Evolutionary conservation across 2,329 filamentous ascomycete species (phyloP).

Genomic region (Fusarium graminum): DNA sequence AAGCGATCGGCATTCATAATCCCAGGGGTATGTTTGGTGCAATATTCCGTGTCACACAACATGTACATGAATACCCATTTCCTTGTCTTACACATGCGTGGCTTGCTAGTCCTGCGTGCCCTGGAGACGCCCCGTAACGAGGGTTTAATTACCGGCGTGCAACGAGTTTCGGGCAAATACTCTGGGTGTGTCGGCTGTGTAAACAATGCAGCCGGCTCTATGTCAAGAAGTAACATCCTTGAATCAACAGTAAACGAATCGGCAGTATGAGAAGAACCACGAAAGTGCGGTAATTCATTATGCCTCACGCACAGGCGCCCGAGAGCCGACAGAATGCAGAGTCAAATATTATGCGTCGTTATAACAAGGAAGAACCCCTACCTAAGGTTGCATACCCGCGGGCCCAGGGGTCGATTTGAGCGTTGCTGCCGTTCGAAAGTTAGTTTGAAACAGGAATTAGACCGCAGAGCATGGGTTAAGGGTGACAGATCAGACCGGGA

Average conservation of each 20-base stretch:
- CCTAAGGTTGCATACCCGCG: slow-evolving; percentile 15
- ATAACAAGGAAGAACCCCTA: slow-evolving; percentile 23
- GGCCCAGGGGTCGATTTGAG: slow-evolving; percentile 18
- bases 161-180: slow-evolving; percentile 16
- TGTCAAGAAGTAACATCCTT: slow-evolving; percentile 5
- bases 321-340: slow-evolving; percentile 5
- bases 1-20: slow-evolving; percentile 8
- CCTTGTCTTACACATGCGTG: slow-evolving; percentile 4
- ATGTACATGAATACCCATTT: slow-evolving; percentile 5
- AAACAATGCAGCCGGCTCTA: not conserved
- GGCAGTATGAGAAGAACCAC: slow-evolving; percentile 8
- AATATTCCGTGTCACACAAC: slow-evolving; percentile 8
- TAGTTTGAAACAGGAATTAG: slow-evolving; percentile 38
- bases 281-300: slow-evolving; percentile 24
- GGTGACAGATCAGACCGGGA: slow-evolving; percentile 34
- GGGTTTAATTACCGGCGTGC: slow-evolving; percentile 22
- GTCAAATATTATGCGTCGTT: slow-evolving; percentile 23
- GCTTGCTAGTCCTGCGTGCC: not conserved
- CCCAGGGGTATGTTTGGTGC: slow-evolving; percentile 19
- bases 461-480: slow-evolving; percentile 22
- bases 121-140: not conserved
- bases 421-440: slow-evolving; percentile 24
- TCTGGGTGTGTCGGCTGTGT: slow-evolving; percentile 4
- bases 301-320: slow-evolving; percentile 5
- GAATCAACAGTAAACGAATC: not conserved